A percentile compares a stretch with the other conserved stretches of the same genome.
Evolutionary conservation across 75 land plant genomes (phyloP).

Genomic region (Gnetum montanum): DNA sequence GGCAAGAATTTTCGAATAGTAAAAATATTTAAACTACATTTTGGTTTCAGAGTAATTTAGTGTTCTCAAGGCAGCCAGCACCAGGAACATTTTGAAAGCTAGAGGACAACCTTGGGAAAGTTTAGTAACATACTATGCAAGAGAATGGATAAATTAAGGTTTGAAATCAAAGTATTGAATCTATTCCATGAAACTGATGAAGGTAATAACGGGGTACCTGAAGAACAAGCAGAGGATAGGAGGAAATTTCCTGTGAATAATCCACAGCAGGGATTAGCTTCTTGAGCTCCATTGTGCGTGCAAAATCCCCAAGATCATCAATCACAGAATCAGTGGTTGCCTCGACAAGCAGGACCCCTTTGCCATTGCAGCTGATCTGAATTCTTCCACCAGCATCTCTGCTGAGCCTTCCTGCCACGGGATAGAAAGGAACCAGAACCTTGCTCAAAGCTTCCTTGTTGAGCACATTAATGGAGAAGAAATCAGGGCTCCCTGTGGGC

Average conservation of each 20-base stretch:
- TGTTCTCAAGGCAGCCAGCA: too few relatives aligned
- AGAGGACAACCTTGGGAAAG: too few relatives aligned
- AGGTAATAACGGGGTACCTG: too few relatives aligned
- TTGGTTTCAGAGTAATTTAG: too few relatives aligned
- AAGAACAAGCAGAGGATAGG: slow-evolving; percentile 59
- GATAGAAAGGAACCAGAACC: slow-evolving; percentile 59
- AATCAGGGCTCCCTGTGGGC: slow-evolving; percentile 9
- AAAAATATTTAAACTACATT: too few relatives aligned
- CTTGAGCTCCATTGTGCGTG: slow-evolving; percentile 33
- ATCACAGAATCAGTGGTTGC: slow-evolving; percentile 30
- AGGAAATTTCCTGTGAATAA: slow-evolving; percentile 28
- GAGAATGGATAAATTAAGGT: too few relatives aligned
- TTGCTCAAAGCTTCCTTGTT: slow-evolving; percentile 33
- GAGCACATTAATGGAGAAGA: slow-evolving; percentile 30
- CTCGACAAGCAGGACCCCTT: slow-evolving; percentile 53
- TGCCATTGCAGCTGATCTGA: slow-evolving; percentile 56
- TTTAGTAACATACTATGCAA: too few relatives aligned
- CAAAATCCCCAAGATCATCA: slow-evolving; percentile 48
- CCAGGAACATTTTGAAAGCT: too few relatives aligned
- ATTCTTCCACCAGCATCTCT: slow-evolving; percentile 32
- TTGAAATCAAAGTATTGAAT: too few relatives aligned
- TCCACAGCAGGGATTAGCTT: slow-evolving; percentile 54
- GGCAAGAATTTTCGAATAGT: too few relatives aligned
- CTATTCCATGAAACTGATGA: too few relatives aligned
- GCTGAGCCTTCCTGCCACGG: slow-evolving; percentile 62